Evolutionary conservation across 2,329 filamentous ascomycete species (phyloP).

Genomic region (Uncinocarpus reesii): DNA sequence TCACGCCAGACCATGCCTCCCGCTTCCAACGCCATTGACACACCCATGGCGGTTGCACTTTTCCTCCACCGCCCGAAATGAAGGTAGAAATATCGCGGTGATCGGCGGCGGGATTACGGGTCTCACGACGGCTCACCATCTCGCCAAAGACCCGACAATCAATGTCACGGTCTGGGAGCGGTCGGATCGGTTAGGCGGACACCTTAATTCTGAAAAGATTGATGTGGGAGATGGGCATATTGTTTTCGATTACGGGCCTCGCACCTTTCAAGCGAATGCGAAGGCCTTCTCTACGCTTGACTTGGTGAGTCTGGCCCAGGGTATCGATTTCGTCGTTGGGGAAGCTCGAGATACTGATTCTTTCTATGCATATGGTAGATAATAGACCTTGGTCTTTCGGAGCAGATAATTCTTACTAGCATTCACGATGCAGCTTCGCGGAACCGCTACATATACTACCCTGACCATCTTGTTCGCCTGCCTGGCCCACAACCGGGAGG

Average conservation of each 20-base stretch:
- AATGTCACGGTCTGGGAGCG: slow-evolving; percentile 76
- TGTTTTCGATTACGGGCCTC: slow-evolving; percentile 73
- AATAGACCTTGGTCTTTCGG: slow-evolving; percentile 34
- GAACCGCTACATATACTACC: slow-evolving; percentile 79
- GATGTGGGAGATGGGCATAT: slow-evolving; percentile 53
- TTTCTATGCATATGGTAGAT: slow-evolving; percentile 27
- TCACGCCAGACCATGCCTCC: background rate
- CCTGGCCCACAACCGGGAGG: slow-evolving; percentile 36
- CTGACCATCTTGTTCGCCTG: slow-evolving; percentile 63
- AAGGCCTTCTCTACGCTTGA: slow-evolving; percentile 40
- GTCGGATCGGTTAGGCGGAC: slow-evolving; percentile 62
- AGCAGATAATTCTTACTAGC: slow-evolving; percentile 47
- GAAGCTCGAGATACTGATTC: no score
- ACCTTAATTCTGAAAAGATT: slow-evolving; percentile 61
- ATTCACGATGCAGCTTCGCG: slow-evolving; percentile 43
- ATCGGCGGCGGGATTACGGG: slow-evolving; percentile 77
- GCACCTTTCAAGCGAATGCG: slow-evolving; percentile 58
- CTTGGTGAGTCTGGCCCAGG: slow-evolving; percentile 6
- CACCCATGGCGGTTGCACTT: background rate
- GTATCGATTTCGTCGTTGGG: no score
- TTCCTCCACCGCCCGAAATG: background rate
- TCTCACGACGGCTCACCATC: slow-evolving; percentile 65
- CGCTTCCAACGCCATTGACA: background rate
- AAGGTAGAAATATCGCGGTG: slow-evolving; percentile 41
- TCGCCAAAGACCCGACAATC: slow-evolving; percentile 57